These are phyloP conservation scores for Guillardia theta DNA, from an alignment of 78 protist species.

Conservation along the genomic window DNA sequence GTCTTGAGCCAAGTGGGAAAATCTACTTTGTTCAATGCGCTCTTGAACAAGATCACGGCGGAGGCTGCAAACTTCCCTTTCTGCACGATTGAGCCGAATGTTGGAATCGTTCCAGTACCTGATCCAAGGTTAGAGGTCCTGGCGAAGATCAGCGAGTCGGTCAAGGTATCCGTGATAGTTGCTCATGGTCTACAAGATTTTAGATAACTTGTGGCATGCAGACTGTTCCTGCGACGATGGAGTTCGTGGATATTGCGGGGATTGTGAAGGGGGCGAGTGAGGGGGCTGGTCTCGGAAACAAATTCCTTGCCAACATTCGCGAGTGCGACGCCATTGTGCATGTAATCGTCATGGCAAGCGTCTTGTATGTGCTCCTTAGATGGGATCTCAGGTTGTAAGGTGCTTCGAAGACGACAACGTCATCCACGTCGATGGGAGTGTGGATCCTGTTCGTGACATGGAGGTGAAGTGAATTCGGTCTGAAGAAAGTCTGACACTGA, in stretches of 20 bases:
- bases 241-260: slow-evolving; percentile 57
- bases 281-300: slow-evolving; percentile 50
- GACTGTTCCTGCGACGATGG: slow-evolving; percentile 48
- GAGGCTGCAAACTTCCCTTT: slow-evolving; percentile 54
- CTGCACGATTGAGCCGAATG: slow-evolving; percentile 57
- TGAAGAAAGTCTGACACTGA: no score
- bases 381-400: slow-evolving; percentile 9
- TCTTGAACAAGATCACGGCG: neutral
- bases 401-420: slow-evolving; percentile 55
- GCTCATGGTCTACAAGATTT: neutral
- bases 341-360: neutral
- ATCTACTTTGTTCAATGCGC: neutral
- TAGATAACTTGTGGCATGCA: neutral
- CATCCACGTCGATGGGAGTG: slow-evolving; percentile 42
- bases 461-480: no score
- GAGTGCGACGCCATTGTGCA: slow-evolving; percentile 42
- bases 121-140: slow-evolving; percentile 8
- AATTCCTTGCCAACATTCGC: slow-evolving; percentile 59
- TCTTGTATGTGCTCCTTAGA: neutral
- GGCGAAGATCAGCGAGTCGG: neutral
- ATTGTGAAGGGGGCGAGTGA: neutral
- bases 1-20: neutral
- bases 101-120: slow-evolving; percentile 38
- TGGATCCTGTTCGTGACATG: slow-evolving; percentile 43
- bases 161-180: no score